Evolutionary conservation across 164 flowering plant species (phyloP).

Genomic region (Chloranthus sessilifolius): DNA sequence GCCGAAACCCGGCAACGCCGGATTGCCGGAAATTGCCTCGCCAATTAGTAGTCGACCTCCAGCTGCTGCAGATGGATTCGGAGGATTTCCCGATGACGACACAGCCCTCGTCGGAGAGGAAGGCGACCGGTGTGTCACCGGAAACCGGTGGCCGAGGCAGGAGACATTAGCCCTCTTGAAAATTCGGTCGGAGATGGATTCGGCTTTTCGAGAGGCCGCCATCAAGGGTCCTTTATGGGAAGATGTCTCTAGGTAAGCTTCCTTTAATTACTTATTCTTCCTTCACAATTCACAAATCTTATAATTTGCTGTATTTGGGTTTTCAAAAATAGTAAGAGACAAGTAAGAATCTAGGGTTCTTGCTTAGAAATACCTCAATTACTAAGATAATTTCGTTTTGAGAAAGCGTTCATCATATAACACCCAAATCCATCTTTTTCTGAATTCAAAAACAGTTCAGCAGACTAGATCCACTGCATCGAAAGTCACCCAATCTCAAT

Average conservation of each 20-base stretch:
- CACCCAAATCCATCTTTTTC: constrained; percentile 12
- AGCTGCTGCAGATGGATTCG: constrained; percentile 14
- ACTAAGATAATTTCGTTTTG: too few species aligned
- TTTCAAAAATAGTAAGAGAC: not conserved
- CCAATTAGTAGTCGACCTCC: constrained; percentile 51
- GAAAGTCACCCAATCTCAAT: constrained; percentile 17
- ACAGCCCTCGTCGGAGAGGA: constrained; percentile 30
- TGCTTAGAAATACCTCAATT: not conserved
- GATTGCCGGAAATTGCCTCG: constrained; percentile 29
- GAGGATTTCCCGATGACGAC: constrained; percentile 28
- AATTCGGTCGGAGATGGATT: constrained; percentile 90
- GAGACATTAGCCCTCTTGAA: constrained; percentile 82
- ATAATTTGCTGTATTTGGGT: not conserved
- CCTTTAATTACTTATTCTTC: not conserved
- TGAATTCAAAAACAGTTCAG: constrained; percentile 13
- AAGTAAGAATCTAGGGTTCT: not conserved
- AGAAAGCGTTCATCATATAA: too few species aligned
- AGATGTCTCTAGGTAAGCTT: constrained; percentile 75
- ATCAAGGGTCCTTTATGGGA: constrained; percentile 98
- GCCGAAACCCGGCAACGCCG: not conserved
- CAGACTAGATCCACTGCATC: constrained; percentile 38
- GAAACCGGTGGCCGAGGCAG: constrained; percentile 85
- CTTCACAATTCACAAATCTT: constrained; percentile 6
- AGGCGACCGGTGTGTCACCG: constrained; percentile 25
- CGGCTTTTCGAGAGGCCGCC: constrained; percentile 74